These are phyloP conservation scores for Annulohypoxylon nitens DNA, from an alignment of 495 filamentous ascomycete genomes.

Conservation along the genomic window DNA sequence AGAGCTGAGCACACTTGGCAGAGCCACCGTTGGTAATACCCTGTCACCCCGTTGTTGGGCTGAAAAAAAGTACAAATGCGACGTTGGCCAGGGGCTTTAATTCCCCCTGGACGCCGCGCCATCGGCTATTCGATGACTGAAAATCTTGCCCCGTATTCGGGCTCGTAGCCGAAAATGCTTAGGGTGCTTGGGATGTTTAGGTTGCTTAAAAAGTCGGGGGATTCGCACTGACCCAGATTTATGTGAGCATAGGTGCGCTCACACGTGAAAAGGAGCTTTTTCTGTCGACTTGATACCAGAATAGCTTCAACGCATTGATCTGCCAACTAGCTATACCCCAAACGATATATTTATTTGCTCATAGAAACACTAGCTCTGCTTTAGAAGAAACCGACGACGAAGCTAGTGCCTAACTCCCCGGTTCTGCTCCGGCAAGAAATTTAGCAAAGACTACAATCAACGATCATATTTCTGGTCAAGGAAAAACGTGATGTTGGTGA, in stretches of 20 bases:
- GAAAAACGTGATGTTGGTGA: too few species aligned
- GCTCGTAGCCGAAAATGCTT: slow-evolving; percentile 12
- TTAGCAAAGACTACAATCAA: too few species aligned
- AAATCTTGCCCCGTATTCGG: slow-evolving; percentile 18
- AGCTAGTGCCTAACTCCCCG: neutral
- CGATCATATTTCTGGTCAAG: too few species aligned
- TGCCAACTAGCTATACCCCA: neutral
- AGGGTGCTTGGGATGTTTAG: neutral
- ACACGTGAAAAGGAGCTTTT: neutral
- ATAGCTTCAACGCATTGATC: slow-evolving; percentile 6
- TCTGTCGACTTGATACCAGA: neutral
- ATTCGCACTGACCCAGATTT: neutral
- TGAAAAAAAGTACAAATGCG: slow-evolving; percentile 21
- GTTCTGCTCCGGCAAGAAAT: neutral
- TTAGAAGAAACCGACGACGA: neutral
- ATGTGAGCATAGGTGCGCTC: neutral
- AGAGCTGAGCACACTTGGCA: neutral
- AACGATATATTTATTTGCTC: slow-evolving; percentile 10
- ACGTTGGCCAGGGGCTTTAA: slow-evolving; percentile 22
- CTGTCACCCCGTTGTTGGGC: neutral
- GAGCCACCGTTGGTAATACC: neutral
- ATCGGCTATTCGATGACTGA: slow-evolving; percentile 3
- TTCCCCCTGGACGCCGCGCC: slow-evolving; percentile 15
- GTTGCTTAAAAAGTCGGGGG: slow-evolving; percentile 2
- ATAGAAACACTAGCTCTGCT: slow-evolving; percentile 1